Percentiles rank a stretch among this genome's conserved stretches.
These are phyloP conservation scores for Brasenia schreberi DNA, from an alignment of 164 flowering plant species.

Conservation along the genomic window DNA sequence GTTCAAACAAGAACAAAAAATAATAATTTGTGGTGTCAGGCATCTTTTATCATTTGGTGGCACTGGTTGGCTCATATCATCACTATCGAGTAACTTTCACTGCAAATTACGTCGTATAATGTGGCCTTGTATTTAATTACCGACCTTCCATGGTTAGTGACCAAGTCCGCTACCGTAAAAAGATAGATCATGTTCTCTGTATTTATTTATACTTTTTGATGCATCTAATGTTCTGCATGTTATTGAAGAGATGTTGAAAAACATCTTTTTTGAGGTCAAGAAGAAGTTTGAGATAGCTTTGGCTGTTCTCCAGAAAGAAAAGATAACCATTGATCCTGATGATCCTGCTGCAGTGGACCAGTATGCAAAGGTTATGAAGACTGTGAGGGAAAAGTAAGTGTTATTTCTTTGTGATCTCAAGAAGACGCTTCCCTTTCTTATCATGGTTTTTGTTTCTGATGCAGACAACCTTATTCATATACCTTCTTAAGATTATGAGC, in stretches of 20 bases:
- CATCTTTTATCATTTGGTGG: background rate
- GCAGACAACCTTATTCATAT: too few species aligned
- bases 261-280: conserved; percentile 75
- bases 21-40: too few species aligned
- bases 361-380: conserved; percentile 92
- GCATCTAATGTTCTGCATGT: background rate
- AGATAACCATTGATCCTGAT: conserved; percentile 85
- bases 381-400: conserved; percentile 68
- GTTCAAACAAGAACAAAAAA: too few species aligned
- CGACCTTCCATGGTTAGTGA: background rate
- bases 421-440: background rate
- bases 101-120: background rate
- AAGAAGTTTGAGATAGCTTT: conserved; percentile 87
- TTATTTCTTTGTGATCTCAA: background rate
- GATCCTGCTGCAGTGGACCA: conserved; percentile 86
- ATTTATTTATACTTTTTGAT: background rate
- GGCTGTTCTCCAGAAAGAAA: conserved; percentile 63
- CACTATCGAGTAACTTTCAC: too few species aligned
- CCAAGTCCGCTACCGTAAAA: background rate
- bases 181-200: background rate
- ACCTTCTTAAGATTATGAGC: too few species aligned
- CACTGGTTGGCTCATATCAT: too few species aligned
- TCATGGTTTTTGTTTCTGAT: background rate
- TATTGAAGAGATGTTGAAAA: conserved; percentile 73
- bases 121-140: too few species aligned